Conservation (phyloP, 345 rosid genomes). For the Passiflora organensis region DNA sequence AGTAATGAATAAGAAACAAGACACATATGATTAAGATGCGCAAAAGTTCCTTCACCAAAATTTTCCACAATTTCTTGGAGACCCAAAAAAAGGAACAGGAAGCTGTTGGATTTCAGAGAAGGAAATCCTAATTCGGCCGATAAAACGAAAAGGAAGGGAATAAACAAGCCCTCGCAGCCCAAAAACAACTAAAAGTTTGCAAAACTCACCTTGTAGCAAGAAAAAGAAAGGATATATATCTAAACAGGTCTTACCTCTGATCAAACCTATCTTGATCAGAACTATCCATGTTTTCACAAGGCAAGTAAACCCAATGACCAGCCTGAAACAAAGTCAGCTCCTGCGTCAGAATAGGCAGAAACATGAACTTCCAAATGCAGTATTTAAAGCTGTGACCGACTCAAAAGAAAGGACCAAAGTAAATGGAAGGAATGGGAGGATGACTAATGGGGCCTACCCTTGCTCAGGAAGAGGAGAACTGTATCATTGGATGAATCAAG, state of each 20-base stretch:
- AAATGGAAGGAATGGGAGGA: background rate
- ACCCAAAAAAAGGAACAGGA: constrained; percentile 1
- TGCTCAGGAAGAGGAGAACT: background rate
- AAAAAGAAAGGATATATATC: constrained; percentile 13
- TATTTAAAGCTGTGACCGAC: constrained; percentile 9
- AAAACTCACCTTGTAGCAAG: constrained; percentile 3
- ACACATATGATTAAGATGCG: too few species aligned
- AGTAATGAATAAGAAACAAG: too few species aligned
- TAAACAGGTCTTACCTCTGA: constrained; percentile 46
- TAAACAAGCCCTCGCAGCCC: constrained; percentile 7
- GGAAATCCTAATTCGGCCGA: background rate
- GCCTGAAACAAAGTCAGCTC: constrained; percentile 17
- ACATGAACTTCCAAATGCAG: background rate
- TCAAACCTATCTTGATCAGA: constrained; percentile 39
- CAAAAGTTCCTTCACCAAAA: too few species aligned
- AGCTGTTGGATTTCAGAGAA: background rate
- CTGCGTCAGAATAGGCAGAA: too few species aligned
- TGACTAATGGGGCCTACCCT: constrained; percentile 6
- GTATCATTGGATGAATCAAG: constrained; percentile 1
- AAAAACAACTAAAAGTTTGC: background rate
- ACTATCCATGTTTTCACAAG: constrained; percentile 27
- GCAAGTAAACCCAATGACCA: constrained; percentile 1
- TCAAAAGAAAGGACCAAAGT: background rate
- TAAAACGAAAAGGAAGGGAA: background rate
- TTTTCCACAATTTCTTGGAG: background rate